Conservation (phyloP, 352 stramenopile genomes). For the Aphanomyces stellatus region DNA sequence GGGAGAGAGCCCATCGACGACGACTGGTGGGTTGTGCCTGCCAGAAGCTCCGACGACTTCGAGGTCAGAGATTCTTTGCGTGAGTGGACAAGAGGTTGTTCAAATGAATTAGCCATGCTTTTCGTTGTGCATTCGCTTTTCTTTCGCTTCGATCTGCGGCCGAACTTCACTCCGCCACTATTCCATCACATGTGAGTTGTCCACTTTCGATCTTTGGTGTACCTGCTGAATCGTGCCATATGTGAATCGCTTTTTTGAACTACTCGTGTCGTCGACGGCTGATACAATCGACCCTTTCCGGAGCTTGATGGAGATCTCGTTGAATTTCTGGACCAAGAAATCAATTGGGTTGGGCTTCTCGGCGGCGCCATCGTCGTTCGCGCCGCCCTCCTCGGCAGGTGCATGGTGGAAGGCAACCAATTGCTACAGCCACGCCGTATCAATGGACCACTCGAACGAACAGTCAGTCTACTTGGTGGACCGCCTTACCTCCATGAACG, state of each 20-base stretch:
- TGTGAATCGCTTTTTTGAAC: neutral
- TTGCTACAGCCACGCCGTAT: neutral
- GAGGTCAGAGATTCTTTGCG: neutral
- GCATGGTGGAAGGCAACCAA: no score
- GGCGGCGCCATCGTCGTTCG: neutral
- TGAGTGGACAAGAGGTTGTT: no score
- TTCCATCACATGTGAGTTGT: no score
- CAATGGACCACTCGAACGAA: neutral
- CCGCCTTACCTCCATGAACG: constrained; percentile 24
- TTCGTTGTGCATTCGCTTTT: neutral
- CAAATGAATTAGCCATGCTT: no score
- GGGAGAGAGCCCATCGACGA: no score
- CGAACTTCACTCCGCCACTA: constrained; percentile 13
- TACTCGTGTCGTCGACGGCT: neutral
- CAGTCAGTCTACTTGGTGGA: neutral
- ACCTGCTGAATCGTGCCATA: constrained; percentile 9
- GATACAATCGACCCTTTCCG: neutral
- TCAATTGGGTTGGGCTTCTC: neutral
- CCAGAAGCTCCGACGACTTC: neutral
- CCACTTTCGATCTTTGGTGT: no score
- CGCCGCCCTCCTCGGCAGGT: no score
- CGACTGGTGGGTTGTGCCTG: no score
- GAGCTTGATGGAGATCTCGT: neutral
- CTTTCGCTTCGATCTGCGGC: constrained; percentile 1
- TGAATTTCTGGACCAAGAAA: constrained; percentile 10